phyloP scores from a whole-genome alignment of 2,329 filamentous ascomycete genomes.

The Chaetomiaceae sp. region DNA sequence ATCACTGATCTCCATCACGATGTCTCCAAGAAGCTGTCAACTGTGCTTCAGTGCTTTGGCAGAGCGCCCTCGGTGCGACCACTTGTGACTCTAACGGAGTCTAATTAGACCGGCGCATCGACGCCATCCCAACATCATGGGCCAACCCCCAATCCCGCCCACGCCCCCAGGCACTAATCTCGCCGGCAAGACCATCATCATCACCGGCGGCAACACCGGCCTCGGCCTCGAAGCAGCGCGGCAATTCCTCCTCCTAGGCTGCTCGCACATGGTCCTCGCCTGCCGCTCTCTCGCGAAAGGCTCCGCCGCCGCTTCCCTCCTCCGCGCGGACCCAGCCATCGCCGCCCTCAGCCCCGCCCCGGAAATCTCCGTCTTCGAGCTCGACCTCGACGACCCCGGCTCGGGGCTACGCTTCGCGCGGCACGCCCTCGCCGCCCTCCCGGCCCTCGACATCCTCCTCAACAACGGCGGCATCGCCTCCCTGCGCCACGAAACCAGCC shows the following conservation, averaged over 20 bases:
- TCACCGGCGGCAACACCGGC: constrained; percentile 36
- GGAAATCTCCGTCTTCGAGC: constrained; percentile 40
- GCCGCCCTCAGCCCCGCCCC: too few species aligned
- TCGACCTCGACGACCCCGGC: constrained; percentile 42
- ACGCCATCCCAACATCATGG: too few species aligned
- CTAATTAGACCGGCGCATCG: too few species aligned
- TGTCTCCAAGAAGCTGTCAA: too few species aligned
- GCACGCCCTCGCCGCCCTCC: constrained; percentile 28
- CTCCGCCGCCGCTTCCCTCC: constrained; percentile 32
- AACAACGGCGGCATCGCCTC: constrained; percentile 40
- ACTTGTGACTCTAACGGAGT: too few species aligned
- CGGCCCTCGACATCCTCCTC: constrained; percentile 40
- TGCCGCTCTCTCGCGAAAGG: constrained; percentile 27
- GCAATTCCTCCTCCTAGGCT: constrained; percentile 15
- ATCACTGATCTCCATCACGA: too few species aligned
- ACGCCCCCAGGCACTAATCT: too few species aligned
- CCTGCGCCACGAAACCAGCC: not conserved
- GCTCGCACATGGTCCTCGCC: constrained; percentile 17
- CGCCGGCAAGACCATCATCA: constrained; percentile 24
- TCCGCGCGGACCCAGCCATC: constrained; percentile 37
- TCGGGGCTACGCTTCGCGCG: constrained; percentile 40
- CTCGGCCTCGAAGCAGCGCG: constrained; percentile 27
- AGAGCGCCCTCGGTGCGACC: too few species aligned
- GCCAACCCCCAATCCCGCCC: too few species aligned
- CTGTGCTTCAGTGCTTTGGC: too few species aligned